Conservation (phyloP, 2,329 filamentous ascomycete species). For the Pseudogymnoascus sp. region DNA sequence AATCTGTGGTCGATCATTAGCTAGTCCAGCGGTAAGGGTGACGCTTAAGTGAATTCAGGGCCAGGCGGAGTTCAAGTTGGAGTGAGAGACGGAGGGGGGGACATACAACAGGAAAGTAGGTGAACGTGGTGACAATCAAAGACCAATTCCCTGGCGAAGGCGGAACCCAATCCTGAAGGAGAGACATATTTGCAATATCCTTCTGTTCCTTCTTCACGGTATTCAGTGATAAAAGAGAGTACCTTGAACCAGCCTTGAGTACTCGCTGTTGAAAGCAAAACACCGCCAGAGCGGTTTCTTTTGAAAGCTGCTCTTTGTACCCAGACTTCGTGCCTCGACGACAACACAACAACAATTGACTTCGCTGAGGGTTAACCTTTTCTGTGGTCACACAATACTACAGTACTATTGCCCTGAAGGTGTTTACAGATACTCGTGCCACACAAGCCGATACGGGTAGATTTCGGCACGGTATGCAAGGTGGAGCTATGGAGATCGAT, state of each 20-base stretch:
- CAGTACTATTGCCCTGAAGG: not conserved
- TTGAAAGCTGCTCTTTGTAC: not conserved
- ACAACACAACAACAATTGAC: not conserved
- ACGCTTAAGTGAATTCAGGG: not conserved
- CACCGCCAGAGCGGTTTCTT: not conserved
- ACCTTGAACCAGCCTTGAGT: no score
- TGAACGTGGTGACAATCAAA: conserved; percentile 43
- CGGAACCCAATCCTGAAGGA: conserved; percentile 36
- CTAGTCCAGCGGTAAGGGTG: not conserved
- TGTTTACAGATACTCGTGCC: not conserved
- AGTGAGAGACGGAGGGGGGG: not conserved
- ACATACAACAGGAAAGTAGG: conserved; percentile 44
- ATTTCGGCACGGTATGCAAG: not conserved
- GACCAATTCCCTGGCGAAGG: conserved; percentile 53
- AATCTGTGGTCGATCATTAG: conserved; percentile 43
- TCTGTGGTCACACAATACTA: not conserved
- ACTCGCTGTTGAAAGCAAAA: not conserved
- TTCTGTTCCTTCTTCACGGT: not conserved
- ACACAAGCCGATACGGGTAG: not conserved
- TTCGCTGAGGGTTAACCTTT: not conserved
- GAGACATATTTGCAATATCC: conserved; percentile 18
- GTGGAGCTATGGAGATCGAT: not conserved
- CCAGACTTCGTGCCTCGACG: not conserved
- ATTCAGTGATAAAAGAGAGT: no score
- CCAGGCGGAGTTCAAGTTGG: not conserved